Percentiles rank a stretch among this genome's conserved stretches.
phyloP scores from a whole-genome alignment of 306 rosid genomes.

The Lathyrus tuberosus region DNA sequence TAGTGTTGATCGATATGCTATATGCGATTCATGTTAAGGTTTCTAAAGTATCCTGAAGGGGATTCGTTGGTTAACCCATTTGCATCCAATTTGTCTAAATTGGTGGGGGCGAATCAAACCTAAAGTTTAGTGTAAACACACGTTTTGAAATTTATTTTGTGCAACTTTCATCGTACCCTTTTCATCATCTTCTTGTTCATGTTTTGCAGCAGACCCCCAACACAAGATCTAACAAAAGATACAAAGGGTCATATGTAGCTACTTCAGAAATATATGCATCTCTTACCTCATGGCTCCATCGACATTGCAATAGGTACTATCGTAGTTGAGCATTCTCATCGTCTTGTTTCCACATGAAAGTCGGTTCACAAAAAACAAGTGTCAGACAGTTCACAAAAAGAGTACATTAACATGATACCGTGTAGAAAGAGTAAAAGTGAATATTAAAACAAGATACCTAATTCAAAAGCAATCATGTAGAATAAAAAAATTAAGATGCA shows the following conservation, averaged over 20 bases:
- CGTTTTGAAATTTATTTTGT: too few species aligned
- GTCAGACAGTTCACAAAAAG: constrained; percentile 9
- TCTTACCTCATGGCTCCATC: constrained; percentile 70
- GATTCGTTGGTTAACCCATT: constrained; percentile 60
- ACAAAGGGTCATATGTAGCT: constrained; percentile 73
- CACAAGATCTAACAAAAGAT: too few species aligned
- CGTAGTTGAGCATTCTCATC: constrained; percentile 87
- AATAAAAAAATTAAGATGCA: background rate
- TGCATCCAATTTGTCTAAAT: too few species aligned
- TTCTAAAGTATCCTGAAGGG: too few species aligned
- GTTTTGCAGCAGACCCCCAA: too few species aligned
- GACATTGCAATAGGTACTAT: constrained; percentile 99
- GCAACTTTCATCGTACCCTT: too few species aligned
- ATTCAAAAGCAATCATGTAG: constrained; percentile 13
- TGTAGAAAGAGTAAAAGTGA: background rate
- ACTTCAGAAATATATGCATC: constrained; percentile 90
- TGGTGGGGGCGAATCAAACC: too few species aligned
- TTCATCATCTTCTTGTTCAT: too few species aligned
- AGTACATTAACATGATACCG: background rate
- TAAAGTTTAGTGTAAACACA: too few species aligned
- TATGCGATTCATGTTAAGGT: too few species aligned
- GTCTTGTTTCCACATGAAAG: constrained; percentile 41
- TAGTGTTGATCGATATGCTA: too few species aligned
- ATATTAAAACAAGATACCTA: background rate
- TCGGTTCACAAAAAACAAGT: constrained; percentile 18